A percentile compares a stretch with the other conserved stretches of the same genome.
Conservation (phyloP, 495 filamentous ascomycete species). For the Bryoglossum gracile region DNA sequence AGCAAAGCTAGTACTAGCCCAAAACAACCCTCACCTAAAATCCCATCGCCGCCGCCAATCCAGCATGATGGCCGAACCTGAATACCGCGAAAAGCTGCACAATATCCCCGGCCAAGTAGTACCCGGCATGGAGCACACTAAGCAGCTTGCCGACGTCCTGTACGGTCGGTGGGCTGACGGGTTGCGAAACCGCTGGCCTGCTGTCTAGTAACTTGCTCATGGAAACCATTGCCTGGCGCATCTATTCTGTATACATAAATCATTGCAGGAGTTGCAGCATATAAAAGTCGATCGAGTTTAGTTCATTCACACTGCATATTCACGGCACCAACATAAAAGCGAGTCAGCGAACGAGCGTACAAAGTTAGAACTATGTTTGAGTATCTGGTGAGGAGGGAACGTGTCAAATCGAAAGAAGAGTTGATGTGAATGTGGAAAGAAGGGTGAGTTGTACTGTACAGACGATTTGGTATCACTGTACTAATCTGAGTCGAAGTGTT, state of each 20-base stretch:
- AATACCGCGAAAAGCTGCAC: constrained; percentile 36
- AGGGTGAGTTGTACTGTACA: neutral
- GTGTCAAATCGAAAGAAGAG: too few species aligned
- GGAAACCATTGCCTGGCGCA: constrained; percentile 8
- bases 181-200: constrained; percentile 70
- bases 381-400: too few species aligned
- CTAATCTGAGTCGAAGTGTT: constrained; percentile 4
- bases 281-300: constrained; percentile 8
- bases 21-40: constrained; percentile 79
- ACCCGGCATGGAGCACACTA: constrained; percentile 84
- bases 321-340: too few species aligned
- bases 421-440: too few species aligned
- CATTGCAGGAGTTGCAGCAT: constrained; percentile 9
- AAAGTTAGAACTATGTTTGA: too few species aligned
- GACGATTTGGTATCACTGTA: constrained; percentile 12
- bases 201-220: constrained; percentile 31
- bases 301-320: constrained; percentile 3
- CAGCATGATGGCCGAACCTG: constrained; percentile 34
- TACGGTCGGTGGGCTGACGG: constrained; percentile 87
- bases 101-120: constrained; percentile 42
- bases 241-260: constrained; percentile 3
- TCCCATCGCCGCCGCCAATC: constrained; percentile 66
- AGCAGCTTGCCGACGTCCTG: constrained; percentile 80
- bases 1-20: constrained; percentile 64
- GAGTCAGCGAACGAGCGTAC: too few species aligned